Conservation (phyloP, 1,284 basidiomycete genomes). For the Cryptococcus hybrid region DNA sequence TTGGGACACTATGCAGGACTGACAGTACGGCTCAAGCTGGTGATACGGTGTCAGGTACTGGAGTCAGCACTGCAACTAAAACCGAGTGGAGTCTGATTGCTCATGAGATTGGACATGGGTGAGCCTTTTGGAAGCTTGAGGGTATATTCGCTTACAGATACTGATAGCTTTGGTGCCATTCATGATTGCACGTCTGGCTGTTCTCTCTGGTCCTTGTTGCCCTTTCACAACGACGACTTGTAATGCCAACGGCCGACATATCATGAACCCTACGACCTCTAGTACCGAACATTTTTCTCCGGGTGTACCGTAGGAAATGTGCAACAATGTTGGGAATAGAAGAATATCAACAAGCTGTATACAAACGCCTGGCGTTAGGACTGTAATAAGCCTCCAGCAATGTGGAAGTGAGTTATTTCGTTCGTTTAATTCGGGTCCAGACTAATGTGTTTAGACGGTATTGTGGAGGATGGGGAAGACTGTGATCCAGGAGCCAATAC, state of each 20-base stretch:
- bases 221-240: constrained; percentile 64
- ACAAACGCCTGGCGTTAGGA: constrained; percentile 54
- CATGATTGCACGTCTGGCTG: constrained; percentile 70
- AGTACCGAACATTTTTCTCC: constrained; percentile 65
- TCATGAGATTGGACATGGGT: constrained; percentile 60
- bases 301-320: constrained; percentile 80
- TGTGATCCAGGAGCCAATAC: constrained; percentile 76
- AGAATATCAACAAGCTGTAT: constrained; percentile 61
- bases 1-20: constrained; percentile 70
- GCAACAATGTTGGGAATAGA: constrained; percentile 48
- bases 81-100: constrained; percentile 70
- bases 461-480: constrained; percentile 65
- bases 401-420: constrained; percentile 31
- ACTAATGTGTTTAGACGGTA: constrained; percentile 30
- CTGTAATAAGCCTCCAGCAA: constrained; percentile 43
- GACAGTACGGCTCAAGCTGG: constrained; percentile 54
- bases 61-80: constrained; percentile 67
- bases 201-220: constrained; percentile 69
- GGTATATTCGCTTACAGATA: too few species aligned
- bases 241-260: constrained; percentile 63
- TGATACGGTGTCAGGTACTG: constrained; percentile 72
- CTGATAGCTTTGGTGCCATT: constrained; percentile 70
- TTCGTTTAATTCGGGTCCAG: too few species aligned
- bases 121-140: constrained; percentile 51
- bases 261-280: constrained; percentile 79